A percentile compares a stretch with the other conserved stretches of the same genome.
Conservation (phyloP, 768 basidiomycete genomes). For the Lenzites betulinus region DNA sequence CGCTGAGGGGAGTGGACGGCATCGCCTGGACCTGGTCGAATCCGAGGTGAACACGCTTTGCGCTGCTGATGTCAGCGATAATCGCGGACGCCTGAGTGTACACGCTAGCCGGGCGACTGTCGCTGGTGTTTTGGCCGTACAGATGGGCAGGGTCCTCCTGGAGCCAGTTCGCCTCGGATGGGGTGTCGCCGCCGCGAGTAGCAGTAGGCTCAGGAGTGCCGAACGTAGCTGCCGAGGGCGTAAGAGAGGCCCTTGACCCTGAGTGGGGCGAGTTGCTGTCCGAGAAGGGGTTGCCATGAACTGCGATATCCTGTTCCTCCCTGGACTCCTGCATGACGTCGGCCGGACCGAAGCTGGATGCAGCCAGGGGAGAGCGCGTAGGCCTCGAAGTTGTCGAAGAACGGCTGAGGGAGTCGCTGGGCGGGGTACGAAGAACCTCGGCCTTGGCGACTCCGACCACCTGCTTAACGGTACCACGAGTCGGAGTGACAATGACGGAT, state of each 20-base stretch:
- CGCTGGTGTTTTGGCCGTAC: conserved; percentile 29
- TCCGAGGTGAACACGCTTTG: conserved; percentile 69
- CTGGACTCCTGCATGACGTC: conserved; percentile 58
- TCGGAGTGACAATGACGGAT: conserved; percentile 78
- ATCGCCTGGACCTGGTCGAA: conserved; percentile 36
- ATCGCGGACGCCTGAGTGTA: conserved; percentile 56
- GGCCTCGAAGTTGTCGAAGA: conserved; percentile 41
- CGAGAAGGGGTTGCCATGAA: conserved; percentile 57
- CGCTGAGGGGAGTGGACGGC: conserved; percentile 28
- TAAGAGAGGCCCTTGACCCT: conserved; percentile 26
- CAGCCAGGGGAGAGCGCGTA: conserved; percentile 66
- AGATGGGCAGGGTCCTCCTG: conserved; percentile 19
- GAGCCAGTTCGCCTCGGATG: conserved; percentile 18
- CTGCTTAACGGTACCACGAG: conserved; percentile 57
- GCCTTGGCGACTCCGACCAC: conserved; percentile 79
- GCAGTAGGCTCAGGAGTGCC: conserved; percentile 30
- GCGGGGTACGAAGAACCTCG: conserved; percentile 61
- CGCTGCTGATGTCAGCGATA: conserved; percentile 58
- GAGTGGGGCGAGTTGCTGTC: conserved; percentile 51
- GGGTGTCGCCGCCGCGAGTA: conserved; percentile 40
- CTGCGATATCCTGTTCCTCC: conserved; percentile 32
- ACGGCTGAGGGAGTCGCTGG: conserved; percentile 34
- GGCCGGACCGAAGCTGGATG: conserved; percentile 68
- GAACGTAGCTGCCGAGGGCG: conserved; percentile 42
- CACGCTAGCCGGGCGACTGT: conserved; percentile 59